Evolutionary conservation across 306 rosid species (phyloP).

Genomic region (Carpinus viminea): DNA sequence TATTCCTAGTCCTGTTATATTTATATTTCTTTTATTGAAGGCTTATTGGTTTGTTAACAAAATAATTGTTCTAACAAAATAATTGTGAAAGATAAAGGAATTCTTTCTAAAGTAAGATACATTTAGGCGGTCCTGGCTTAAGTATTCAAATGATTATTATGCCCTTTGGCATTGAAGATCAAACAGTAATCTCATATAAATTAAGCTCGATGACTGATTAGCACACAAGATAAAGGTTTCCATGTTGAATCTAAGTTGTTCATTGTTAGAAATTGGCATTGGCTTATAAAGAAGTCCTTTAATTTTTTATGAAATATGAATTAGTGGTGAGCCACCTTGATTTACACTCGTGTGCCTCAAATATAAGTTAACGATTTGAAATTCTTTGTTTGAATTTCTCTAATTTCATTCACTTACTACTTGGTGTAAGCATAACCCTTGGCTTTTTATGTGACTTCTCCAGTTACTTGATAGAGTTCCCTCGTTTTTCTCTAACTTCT

Average conservation of each 20-base stretch:
- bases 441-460: background rate
- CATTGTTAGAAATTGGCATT: background rate
- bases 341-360: background rate
- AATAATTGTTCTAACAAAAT: background rate
- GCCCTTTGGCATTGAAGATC: background rate
- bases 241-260: background rate
- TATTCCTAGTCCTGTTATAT: background rate
- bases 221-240: background rate
- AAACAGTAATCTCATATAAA: background rate
- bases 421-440: background rate
- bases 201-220: background rate
- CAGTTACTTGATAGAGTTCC: background rate
- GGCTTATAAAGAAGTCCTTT: background rate
- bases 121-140: background rate
- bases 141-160: background rate
- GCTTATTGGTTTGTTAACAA: background rate
- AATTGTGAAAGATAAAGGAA: background rate
- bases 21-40: background rate
- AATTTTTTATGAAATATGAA: background rate
- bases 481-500: background rate
- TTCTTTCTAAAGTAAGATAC: background rate
- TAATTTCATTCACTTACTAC: background rate
- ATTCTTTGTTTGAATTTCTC: background rate
- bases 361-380: background rate
- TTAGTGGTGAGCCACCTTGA: background rate